Evolutionary conservation across 2,329 filamentous ascomycete genomes (phyloP).

Genomic region (Lecanoromycetidae sp.): DNA sequence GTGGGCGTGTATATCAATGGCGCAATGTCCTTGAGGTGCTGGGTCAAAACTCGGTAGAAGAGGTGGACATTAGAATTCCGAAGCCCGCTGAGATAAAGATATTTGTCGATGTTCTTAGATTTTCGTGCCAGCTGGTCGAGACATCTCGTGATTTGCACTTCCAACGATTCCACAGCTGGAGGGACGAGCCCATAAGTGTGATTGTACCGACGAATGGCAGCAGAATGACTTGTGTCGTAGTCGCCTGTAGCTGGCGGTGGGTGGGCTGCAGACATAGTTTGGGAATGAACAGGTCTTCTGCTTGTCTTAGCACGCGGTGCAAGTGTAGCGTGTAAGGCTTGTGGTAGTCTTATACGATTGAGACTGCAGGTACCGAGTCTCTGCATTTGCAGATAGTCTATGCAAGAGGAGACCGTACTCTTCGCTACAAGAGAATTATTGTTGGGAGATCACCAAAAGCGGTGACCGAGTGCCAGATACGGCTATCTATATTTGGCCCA

Average conservation of each 20-base stretch:
- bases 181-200: conserved; percentile 40
- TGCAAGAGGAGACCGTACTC: no score
- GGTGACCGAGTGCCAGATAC: no score
- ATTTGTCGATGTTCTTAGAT: conserved; percentile 37
- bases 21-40: conserved; percentile 36
- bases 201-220: conserved; percentile 40
- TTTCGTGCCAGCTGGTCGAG: conserved; percentile 34
- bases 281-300: neutral
- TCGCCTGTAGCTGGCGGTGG: conserved; percentile 24
- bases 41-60: conserved; percentile 39
- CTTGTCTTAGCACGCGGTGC: neutral
- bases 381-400: conserved; percentile 12
- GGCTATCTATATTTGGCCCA: no score
- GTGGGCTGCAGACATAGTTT: conserved; percentile 15
- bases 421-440: no score
- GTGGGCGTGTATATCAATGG: conserved; percentile 40
- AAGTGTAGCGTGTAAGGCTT: neutral
- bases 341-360: neutral
- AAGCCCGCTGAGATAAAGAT: conserved; percentile 38
- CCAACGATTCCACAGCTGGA: conserved; percentile 37
- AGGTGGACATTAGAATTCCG: conserved; percentile 41
- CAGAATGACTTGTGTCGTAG: conserved; percentile 38
- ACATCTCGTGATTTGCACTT: conserved; percentile 38
- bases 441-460: no score
- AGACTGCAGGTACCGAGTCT: neutral